These are phyloP conservation scores for Penicillium psychrofluorescens DNA, from an alignment of 495 filamentous ascomycete species.

Conservation along the genomic window DNA sequence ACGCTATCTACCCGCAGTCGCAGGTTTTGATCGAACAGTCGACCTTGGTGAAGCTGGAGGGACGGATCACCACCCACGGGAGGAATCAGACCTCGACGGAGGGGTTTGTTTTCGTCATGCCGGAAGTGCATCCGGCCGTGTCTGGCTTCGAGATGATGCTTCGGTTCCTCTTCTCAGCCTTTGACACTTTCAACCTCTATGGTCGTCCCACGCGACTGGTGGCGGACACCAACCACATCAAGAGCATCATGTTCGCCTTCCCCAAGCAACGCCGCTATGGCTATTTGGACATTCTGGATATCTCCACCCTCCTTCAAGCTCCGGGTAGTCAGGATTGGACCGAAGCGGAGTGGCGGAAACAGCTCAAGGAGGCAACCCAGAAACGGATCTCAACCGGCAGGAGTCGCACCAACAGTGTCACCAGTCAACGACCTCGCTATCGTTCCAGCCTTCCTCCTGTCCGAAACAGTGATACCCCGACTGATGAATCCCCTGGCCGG, in stretches of 20 bases:
- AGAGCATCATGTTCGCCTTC: slow-evolving; percentile 98
- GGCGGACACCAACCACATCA: slow-evolving; percentile 75
- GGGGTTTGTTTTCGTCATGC: slow-evolving; percentile 97
- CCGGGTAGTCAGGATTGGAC: slow-evolving; percentile 73
- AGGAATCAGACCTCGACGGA: slow-evolving; percentile 66
- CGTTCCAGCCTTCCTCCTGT: slow-evolving; percentile 57
- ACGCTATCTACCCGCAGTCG: slow-evolving; percentile 91
- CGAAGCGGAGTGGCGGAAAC: slow-evolving; percentile 83
- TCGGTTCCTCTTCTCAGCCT: slow-evolving; percentile 89
- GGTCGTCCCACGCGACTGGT: slow-evolving; percentile 82
- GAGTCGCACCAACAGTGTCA: slow-evolving; percentile 51
- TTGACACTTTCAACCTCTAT: slow-evolving; percentile 88
- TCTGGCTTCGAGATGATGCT: slow-evolving; percentile 95
- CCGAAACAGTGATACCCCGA: slow-evolving; percentile 27
- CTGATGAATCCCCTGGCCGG: slow-evolving; percentile 26
- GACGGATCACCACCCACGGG: slow-evolving; percentile 77
- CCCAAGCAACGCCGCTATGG: slow-evolving; percentile 82
- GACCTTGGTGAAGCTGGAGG: slow-evolving; percentile 90
- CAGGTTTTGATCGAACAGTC: slow-evolving; percentile 91
- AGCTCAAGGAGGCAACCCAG: slow-evolving; percentile 85
- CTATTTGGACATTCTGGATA: slow-evolving; percentile 83
- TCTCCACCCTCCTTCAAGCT: slow-evolving; percentile 67
- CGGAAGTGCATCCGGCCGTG: slow-evolving; percentile 83
- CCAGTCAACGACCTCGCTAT: slow-evolving; percentile 51
- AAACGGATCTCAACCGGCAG: slow-evolving; percentile 57